A percentile compares a stretch with the other conserved stretches of the same genome.
Conservation (phyloP, 129 eudicot species). For the Flaveria sonorensis region DNA sequence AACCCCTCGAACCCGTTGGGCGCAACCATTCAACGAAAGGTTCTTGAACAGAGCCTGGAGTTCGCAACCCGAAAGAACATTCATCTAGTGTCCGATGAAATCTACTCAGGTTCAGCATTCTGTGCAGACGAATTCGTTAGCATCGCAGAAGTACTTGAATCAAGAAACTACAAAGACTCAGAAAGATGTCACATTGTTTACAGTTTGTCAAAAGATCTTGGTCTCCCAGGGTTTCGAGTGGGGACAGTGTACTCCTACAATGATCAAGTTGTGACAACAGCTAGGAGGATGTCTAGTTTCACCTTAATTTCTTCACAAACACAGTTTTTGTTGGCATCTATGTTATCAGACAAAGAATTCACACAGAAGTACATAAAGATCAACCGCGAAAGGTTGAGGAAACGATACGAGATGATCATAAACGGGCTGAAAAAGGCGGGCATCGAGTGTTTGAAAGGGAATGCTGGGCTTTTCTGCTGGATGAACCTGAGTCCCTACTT, state of each 20-base stretch:
- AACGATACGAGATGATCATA: slow-evolving; percentile 64
- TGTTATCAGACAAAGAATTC: slow-evolving; percentile 69
- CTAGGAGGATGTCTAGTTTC: slow-evolving; percentile 94
- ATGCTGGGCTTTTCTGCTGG: slow-evolving; percentile 96
- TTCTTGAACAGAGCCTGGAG: slow-evolving; percentile 61
- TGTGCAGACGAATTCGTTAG: slow-evolving; percentile 64
- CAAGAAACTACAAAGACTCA: slow-evolving; percentile 51
- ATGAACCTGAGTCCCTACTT: slow-evolving; percentile 74
- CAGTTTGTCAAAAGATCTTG: slow-evolving; percentile 87
- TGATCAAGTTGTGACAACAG: slow-evolving; percentile 78
- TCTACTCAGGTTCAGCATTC: slow-evolving; percentile 92
- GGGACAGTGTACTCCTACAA: slow-evolving; percentile 90
- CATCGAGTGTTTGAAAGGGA: slow-evolving; percentile 73
- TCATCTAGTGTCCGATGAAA: slow-evolving; percentile 87
- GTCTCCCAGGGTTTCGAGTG: slow-evolving; percentile 87
- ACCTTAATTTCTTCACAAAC: slow-evolving; percentile 91
- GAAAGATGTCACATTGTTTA: slow-evolving; percentile 93
- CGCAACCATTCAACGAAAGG: slow-evolving; percentile 62
- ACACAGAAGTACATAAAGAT: slow-evolving; percentile 58
- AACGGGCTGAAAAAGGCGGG: slow-evolving; percentile 72
- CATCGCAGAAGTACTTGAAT: slow-evolving; percentile 68
- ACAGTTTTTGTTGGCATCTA: slow-evolving; percentile 72
- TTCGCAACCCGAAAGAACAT: slow-evolving; percentile 63
- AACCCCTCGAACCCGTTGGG: slow-evolving; percentile 97
- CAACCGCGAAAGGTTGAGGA: slow-evolving; percentile 70